Evolutionary conservation across 2,329 filamentous ascomycete genomes (phyloP), one percentile per base, ranked within the genome.

Genomic region (Diplodia intermedia): DNA sequence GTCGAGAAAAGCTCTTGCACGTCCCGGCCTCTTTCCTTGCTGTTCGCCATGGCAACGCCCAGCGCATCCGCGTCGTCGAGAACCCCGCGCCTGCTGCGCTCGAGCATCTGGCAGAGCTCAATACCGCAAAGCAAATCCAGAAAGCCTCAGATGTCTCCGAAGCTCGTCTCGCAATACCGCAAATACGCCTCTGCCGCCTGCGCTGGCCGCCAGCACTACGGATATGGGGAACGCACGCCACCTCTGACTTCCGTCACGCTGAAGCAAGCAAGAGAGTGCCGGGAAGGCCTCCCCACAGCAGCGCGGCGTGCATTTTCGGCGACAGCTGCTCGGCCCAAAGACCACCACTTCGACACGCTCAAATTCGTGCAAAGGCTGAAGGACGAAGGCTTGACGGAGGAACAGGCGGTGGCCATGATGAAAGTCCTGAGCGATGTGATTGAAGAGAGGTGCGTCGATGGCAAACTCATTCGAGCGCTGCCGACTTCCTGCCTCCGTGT

Each of bases 361-460:
- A 97, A 97, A 82, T 97, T 99, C 77, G 94, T 99, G 49, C 92
- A 97, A 81, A 86, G 92, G 65, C 84, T 99, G 50, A 90, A 94
- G 79, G 88, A 88, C 72, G 95, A 99, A 78, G 95, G 95, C 0
- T 97, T 98, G 79, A 97, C 93, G 29, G 94, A 98, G 79, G 91
- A 94, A 73, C 95, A 99, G 81, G 90, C 94, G 2, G 93, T 93
- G 31, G 94, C 95, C n/a, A 95, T 97, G 91, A 98, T 99, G 95
- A 92, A 92, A 78, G 92, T 98, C 7, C 84, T 99, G 49, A 94
- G 93, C 80, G 94, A 98, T 79, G 94, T 98, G 11, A 97, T 99
- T 72, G 92, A 98, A 79, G 95, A 99, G 82, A 97, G 90, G 89
- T 90, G 73, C 29, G 75, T 69, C 38, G 31, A n/a, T 23, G 52